phyloP scores from a whole-genome alignment of 2,329 filamentous ascomycete genomes.

The Cytospora piceicola region DNA sequence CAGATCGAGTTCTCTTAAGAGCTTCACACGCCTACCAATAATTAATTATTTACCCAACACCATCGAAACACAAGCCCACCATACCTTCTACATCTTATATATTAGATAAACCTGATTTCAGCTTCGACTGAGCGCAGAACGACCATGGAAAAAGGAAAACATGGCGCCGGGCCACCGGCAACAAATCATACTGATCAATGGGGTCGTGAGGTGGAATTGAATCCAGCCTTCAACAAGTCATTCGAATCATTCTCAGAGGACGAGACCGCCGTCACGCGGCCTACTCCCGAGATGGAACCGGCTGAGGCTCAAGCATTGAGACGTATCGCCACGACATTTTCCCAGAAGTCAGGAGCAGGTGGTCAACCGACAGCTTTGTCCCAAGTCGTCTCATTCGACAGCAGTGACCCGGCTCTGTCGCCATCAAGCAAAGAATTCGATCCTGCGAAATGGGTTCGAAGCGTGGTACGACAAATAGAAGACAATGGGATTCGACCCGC shows the following conservation, averaged over 20 bases:
- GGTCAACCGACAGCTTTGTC: conserved; percentile 7
- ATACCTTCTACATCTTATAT: background rate
- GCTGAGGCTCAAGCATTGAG: conserved; percentile 19
- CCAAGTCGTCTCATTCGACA: conserved; percentile 23
- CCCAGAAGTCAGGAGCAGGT: background rate
- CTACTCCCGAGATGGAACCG: conserved; percentile 7
- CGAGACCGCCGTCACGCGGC: background rate
- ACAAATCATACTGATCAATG: conserved; percentile 9
- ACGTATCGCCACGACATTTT: conserved; percentile 21
- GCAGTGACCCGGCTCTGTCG: conserved; percentile 43
- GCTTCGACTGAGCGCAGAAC: background rate
- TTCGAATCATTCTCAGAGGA: background rate
- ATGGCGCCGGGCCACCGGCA: background rate
- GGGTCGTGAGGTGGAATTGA: conserved; percentile 6
- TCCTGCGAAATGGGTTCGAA: conserved; percentile 46
- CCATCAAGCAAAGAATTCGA: conserved; percentile 47
- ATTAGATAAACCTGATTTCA: background rate
- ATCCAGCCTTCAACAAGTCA: background rate
- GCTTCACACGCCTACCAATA: too few species aligned
- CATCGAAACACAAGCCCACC: background rate
- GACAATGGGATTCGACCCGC: conserved; percentile 58
- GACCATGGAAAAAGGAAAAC: conserved; percentile 11
- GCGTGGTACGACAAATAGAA: conserved; percentile 49
- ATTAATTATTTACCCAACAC: background rate
- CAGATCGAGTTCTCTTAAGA: too few species aligned